Conservation (phyloP, 805 yeast genomes). For the Metschnikowia henanensis region DNA sequence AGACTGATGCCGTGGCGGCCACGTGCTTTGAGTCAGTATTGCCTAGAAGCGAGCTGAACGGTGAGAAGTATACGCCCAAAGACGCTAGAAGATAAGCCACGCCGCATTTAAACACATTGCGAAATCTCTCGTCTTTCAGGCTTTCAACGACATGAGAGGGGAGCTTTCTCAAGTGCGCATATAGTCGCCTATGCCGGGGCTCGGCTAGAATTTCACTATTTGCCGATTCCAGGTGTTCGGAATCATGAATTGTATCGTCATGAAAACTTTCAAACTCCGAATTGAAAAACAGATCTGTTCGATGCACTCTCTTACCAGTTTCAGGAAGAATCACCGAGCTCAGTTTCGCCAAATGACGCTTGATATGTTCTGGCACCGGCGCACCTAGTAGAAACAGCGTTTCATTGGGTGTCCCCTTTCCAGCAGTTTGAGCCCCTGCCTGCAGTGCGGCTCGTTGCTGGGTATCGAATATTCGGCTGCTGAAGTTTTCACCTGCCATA, state of each 20-base stretch:
- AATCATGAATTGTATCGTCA: slow-evolving; percentile 18
- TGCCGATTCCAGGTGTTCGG: slow-evolving; percentile 13
- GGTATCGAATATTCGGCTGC: not conserved
- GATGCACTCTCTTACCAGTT: slow-evolving; percentile 39
- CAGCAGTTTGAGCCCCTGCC: too few species aligned
- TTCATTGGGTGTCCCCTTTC: too few species aligned
- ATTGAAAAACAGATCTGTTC: slow-evolving; percentile 31
- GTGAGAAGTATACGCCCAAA: slow-evolving; percentile 60
- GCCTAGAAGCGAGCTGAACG: slow-evolving; percentile 55
- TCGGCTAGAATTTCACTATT: not conserved
- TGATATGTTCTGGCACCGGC: not conserved
- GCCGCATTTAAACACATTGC: slow-evolving; percentile 59
- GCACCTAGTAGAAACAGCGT: slow-evolving; percentile 9
- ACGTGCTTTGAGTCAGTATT: slow-evolving; percentile 74
- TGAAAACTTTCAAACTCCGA: slow-evolving; percentile 24
- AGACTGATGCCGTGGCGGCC: slow-evolving; percentile 80
- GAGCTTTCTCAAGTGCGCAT: not conserved
- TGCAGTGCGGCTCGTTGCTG: not conserved
- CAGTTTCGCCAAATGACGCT: slow-evolving; percentile 18
- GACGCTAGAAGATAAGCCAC: slow-evolving; percentile 77
- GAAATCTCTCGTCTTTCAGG: slow-evolving; percentile 15
- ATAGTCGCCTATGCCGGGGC: not conserved
- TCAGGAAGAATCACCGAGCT: slow-evolving; percentile 40
- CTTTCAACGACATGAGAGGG: not conserved
- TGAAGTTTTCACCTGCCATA: too few species aligned